Evolutionary conservation across 805 yeast genomes (phyloP).

Genomic region (Kuraishia cidri): DNA sequence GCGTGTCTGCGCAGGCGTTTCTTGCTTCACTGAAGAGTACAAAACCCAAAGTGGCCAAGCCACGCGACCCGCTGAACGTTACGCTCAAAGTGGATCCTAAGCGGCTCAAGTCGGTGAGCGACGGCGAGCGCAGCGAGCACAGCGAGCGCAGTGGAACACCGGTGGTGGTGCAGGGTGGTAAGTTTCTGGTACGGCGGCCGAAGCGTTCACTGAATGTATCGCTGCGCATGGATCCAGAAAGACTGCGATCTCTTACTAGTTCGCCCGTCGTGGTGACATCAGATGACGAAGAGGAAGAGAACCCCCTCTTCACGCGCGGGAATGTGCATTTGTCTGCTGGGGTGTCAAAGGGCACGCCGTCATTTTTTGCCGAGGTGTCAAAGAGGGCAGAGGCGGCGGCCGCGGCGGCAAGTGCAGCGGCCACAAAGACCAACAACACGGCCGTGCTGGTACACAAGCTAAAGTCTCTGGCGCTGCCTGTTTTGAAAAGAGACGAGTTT

Average conservation of each 20-base stretch:
- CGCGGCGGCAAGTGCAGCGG: neutral
- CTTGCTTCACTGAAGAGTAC: too few relatives aligned
- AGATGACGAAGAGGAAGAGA: neutral
- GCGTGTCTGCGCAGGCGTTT: too few relatives aligned
- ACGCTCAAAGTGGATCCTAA: too few relatives aligned
- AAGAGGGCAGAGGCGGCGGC: conserved; percentile 2
- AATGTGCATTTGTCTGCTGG: neutral
- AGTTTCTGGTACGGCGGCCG: too few relatives aligned
- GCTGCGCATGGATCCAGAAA: neutral
- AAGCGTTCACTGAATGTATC: neutral
- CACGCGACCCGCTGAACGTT: too few relatives aligned
- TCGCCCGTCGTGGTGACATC: neutral
- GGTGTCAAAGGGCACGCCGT: neutral
- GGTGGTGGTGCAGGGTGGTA: too few relatives aligned
- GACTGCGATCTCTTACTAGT: neutral
- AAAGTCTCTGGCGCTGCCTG: conserved; percentile 23
- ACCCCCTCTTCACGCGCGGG: neutral
- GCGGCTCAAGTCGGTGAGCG: too few relatives aligned
- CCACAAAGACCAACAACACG: neutral
- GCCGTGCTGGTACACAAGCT: neutral
- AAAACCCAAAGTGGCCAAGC: too few relatives aligned
- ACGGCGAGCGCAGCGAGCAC: too few relatives aligned
- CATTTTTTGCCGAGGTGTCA: conserved; percentile 1
- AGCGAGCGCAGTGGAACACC: too few relatives aligned
- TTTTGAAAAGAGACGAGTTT: conserved; percentile 18